A percentile compares a stretch with the other conserved stretches of the same genome.
Conservation (phyloP, 2,329 filamentous ascomycete species). For the Ophiostoma fasciatum region DNA sequence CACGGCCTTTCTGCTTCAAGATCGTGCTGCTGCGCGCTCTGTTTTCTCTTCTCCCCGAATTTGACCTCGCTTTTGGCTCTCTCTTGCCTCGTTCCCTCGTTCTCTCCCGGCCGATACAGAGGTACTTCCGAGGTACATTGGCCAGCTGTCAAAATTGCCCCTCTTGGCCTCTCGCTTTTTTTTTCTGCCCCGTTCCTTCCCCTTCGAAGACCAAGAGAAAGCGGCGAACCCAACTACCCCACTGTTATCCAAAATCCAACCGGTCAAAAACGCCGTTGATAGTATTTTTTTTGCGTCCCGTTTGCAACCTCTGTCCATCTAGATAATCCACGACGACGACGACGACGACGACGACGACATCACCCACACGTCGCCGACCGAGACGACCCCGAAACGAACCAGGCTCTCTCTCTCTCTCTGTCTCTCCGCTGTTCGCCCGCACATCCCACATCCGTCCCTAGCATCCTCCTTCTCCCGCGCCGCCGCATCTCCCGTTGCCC, state of each 20-base stretch:
- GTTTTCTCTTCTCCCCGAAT: neutral
- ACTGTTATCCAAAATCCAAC: constrained; percentile 3
- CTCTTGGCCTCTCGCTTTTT: constrained; percentile 2
- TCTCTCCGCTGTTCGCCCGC: too few species aligned
- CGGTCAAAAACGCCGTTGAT: neutral
- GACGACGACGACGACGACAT: too few species aligned
- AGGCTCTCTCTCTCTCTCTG: too few species aligned
- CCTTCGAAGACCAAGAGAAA: constrained; percentile 1
- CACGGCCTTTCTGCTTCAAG: too few species aligned
- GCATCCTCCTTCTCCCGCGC: too few species aligned
- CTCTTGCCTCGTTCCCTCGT: neutral
- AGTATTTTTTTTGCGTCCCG: neutral
- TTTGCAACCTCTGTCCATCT: too few species aligned
- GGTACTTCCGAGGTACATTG: constrained; percentile 1
- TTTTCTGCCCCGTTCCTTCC: constrained; percentile 3
- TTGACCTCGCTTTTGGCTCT: neutral
- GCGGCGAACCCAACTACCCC: constrained; percentile 3
- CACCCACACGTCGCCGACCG: too few species aligned
- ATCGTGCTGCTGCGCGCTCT: too few species aligned
- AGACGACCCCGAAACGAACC: too few species aligned
- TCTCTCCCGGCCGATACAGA: neutral
- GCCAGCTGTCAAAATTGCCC: constrained; percentile 3
- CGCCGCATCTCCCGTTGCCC: too few species aligned
- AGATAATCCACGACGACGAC: too few species aligned
- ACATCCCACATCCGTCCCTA: too few species aligned